Percentiles rank a stretch among this genome's conserved stretches.
Conservation (phyloP, 148 eudicot genomes). For the Linanthus parryae region DNA sequence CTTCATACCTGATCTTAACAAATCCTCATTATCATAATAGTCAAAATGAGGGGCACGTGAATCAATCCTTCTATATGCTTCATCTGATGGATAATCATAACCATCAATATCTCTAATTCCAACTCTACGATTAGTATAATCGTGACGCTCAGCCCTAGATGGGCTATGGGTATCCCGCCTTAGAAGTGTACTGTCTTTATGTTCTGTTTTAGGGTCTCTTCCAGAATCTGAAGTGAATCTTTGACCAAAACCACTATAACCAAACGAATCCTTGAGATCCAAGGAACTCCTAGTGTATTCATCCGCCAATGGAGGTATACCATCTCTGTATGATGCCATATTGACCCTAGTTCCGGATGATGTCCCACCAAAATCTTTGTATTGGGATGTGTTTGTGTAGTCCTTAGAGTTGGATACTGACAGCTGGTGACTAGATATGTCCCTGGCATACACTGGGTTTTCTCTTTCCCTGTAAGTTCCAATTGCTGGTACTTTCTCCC, state of each 20-base stretch:
- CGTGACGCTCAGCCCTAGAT: slow-evolving; percentile 14
- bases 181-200: slow-evolving; percentile 15
- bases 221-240: slow-evolving; percentile 21
- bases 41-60: slow-evolving; percentile 12
- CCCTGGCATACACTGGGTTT: slow-evolving; percentile 16
- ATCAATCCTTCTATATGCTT: slow-evolving; percentile 12
- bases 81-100: slow-evolving; percentile 19
- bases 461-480: slow-evolving; percentile 21
- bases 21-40: slow-evolving; percentile 17
- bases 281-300: slow-evolving; percentile 16
- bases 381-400: slow-evolving; percentile 17
- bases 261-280: slow-evolving; percentile 17
- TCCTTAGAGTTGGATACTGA: slow-evolving; percentile 22
- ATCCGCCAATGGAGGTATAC: slow-evolving; percentile 12
- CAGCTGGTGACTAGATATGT: slow-evolving; percentile 11
- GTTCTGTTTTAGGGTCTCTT: slow-evolving; percentile 17
- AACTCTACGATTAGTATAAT: slow-evolving; percentile 22
- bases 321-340: slow-evolving; percentile 16
- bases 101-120: slow-evolving; percentile 18
- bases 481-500: slow-evolving; percentile 18
- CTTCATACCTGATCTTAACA: slow-evolving; percentile 13
- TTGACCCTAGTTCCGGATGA: slow-evolving; percentile 26
- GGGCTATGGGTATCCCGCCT: slow-evolving; percentile 19
- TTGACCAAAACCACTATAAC: slow-evolving; percentile 17
- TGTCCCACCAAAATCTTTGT: slow-evolving; percentile 18